A percentile compares a stretch with the other conserved stretches of the same genome.
Evolutionary conservation across 805 yeast genomes (phyloP).

Genomic region (Wickerhamomyces bovis): DNA sequence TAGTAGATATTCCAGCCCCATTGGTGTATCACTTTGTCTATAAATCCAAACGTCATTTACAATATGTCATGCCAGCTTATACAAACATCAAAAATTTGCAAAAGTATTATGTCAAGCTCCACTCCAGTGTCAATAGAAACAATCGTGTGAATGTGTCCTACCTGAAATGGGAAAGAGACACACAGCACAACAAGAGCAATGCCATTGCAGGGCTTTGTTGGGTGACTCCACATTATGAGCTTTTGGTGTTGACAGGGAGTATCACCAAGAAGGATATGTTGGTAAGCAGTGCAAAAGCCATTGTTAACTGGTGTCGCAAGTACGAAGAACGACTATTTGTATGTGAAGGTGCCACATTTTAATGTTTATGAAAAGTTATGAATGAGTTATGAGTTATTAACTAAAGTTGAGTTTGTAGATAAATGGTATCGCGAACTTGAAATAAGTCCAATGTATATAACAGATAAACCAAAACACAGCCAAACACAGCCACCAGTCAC

Average conservation of each 20-base stretch:
- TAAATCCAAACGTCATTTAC: constrained; percentile 65
- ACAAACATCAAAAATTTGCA: constrained; percentile 15
- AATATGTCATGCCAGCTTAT: constrained; percentile 40
- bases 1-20: constrained; percentile 50
- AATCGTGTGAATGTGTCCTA: constrained; percentile 40
- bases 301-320: constrained; percentile 71
- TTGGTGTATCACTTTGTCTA: constrained; percentile 72
- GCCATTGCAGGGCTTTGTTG: constrained; percentile 41
- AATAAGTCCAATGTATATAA: too few species aligned
- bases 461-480: too few species aligned
- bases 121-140: constrained; percentile 23
- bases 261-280: constrained; percentile 49
- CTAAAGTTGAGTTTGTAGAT: too few species aligned
- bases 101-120: constrained; percentile 18
- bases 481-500: too few species aligned
- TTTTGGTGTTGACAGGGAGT: constrained; percentile 58
- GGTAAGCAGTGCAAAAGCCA: constrained; percentile 53
- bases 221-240: constrained; percentile 55
- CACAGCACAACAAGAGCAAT: constrained; percentile 6
- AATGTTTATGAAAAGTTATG: too few species aligned
- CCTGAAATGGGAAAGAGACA: constrained; percentile 32
- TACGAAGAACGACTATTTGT: constrained; percentile 68
- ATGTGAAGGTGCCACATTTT: constrained; percentile 66
- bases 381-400: too few species aligned
- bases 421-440: too few species aligned